phyloP scores from a whole-genome alignment of 306 rosid genomes.

The Inga oerstediana region DNA sequence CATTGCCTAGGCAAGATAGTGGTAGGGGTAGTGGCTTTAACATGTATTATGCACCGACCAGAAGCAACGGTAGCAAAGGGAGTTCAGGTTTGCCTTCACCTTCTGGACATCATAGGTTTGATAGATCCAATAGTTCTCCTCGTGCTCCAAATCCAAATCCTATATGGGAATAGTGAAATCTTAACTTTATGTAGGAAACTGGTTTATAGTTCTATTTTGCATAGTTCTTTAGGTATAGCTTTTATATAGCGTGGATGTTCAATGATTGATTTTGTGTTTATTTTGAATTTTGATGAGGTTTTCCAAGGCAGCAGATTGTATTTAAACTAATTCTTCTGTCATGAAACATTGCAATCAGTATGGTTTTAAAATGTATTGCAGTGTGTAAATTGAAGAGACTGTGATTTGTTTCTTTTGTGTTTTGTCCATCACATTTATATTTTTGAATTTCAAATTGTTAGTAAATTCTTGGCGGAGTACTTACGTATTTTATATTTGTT shows the following conservation, averaged over 20 bases:
- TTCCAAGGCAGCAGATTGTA: not conserved
- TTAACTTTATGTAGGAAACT: not conserved
- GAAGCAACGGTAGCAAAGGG: conserved; percentile 39
- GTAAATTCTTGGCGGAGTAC: not conserved
- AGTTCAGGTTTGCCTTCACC: not conserved
- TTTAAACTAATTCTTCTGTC: not conserved
- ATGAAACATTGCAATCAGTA: not conserved
- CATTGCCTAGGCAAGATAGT: conserved; percentile 34
- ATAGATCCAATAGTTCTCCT: conserved; percentile 43
- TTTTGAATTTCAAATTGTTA: not conserved
- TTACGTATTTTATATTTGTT: not conserved
- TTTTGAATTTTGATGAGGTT: not conserved
- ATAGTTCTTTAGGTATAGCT: not conserved
- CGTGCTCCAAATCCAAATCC: conserved; percentile 46
- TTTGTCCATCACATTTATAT: not conserved
- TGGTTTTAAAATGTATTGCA: not conserved
- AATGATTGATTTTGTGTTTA: not conserved
- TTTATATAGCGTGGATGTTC: not conserved
- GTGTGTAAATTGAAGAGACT: not conserved
- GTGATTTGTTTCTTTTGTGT: not conserved
- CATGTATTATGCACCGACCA: conserved; percentile 28
- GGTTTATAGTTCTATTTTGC: not conserved
- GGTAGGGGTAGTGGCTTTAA: conserved; percentile 31
- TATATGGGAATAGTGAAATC: conserved; percentile 38
- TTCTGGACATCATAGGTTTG: conserved; percentile 23